Conservation (phyloP, 495 filamentous ascomycete genomes). For the Pseudotulostoma volvatum region DNA sequence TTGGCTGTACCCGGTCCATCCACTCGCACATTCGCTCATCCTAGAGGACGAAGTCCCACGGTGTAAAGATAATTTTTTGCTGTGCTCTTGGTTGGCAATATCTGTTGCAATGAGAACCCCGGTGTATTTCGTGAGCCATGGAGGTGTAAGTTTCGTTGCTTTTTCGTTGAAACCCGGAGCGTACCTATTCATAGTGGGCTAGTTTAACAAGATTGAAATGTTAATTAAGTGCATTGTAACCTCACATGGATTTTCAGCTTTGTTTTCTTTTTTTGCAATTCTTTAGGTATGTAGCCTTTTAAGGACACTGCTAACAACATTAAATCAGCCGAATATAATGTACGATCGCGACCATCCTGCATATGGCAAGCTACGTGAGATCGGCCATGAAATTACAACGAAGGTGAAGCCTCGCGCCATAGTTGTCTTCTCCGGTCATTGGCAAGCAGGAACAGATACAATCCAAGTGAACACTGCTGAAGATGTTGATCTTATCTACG, state of each 20-base stretch:
- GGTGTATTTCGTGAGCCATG: conserved; percentile 67
- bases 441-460: conserved; percentile 44
- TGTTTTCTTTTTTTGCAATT: no score
- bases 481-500: conserved; percentile 61
- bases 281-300: no score
- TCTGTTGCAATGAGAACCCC: conserved; percentile 33
- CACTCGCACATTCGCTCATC: no score
- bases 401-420: conserved; percentile 67
- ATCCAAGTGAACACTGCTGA: conserved; percentile 61
- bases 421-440: conserved; percentile 79
- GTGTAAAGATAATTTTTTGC: no score
- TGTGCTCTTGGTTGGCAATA: no score
- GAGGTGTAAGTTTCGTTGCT: conserved; percentile 40
- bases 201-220: neutral
- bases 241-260: neutral
- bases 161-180: neutral
- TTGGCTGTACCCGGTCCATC: no score
- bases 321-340: conserved; percentile 51
- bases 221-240: no score
- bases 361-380: conserved; percentile 46
- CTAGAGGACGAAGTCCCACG: no score
- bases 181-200: no score
- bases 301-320: neutral
- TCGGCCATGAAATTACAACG: conserved; percentile 65
- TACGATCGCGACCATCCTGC: conserved; percentile 58